These are phyloP conservation scores for Pulveroboletus frians DNA, from an alignment of 768 basidiomycete genomes.

Conservation along the genomic window DNA sequence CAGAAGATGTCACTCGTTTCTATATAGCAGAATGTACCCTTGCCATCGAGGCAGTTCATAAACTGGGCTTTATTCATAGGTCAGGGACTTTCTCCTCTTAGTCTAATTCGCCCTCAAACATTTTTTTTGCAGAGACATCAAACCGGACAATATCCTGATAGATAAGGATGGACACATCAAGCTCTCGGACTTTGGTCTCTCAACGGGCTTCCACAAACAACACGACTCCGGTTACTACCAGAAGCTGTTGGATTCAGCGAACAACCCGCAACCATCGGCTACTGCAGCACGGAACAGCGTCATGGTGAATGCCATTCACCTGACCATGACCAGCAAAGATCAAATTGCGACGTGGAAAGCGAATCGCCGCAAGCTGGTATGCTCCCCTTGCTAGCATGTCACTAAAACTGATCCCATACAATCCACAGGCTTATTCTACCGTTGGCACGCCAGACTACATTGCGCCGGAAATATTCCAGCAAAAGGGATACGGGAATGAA, in stretches of 20 bases:
- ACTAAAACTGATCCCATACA: neutral
- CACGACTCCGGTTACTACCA: conserved; percentile 97
- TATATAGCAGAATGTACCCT: conserved; percentile 99
- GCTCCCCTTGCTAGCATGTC: conserved; percentile 17
- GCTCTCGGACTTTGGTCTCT: conserved; percentile 96
- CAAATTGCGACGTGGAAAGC: conserved; percentile 99
- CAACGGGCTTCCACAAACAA: conserved; percentile 98
- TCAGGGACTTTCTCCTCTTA: conserved; percentile 23
- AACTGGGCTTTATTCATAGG: conserved; percentile 97
- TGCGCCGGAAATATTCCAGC: conserved; percentile 93
- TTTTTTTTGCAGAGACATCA: conserved; percentile 73
- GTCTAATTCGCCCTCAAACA: neutral
- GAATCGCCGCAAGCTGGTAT: conserved; percentile 88
- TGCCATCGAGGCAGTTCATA: conserved; percentile 96
- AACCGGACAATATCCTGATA: conserved; percentile 90
- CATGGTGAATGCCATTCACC: conserved; percentile 94
- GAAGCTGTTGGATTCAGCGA: conserved; percentile 68
- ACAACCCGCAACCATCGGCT: conserved; percentile 38
- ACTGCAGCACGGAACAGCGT: conserved; percentile 79
- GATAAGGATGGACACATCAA: conserved; percentile 97
- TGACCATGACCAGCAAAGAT: conserved; percentile 92
- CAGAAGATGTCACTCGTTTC: conserved; percentile 95
- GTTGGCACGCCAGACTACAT: conserved; percentile 98
- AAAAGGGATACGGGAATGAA: conserved; percentile 96
- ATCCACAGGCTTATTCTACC: conserved; percentile 84